A percentile compares a stretch with the other conserved stretches of the same genome.
These are phyloP conservation scores for Pythium monospermum DNA, from an alignment of 352 stramenopile species.

Conservation along the genomic window DNA sequence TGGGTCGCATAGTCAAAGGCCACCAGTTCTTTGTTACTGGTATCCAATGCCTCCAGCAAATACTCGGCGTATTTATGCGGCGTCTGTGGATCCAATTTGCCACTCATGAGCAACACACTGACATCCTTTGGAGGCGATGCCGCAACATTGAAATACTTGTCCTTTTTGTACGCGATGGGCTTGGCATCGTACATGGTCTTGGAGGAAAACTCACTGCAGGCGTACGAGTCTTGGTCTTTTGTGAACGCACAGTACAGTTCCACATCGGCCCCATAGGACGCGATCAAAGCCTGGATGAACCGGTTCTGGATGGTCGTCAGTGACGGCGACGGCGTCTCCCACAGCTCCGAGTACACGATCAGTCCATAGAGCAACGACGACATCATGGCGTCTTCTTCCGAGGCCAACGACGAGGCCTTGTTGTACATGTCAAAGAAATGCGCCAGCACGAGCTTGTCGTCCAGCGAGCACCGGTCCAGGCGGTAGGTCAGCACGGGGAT, in stretches of 20 bases:
- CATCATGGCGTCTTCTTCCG: background rate
- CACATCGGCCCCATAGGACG: constrained; percentile 10
- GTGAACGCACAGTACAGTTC: constrained; percentile 18
- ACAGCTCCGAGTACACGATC: constrained; percentile 25
- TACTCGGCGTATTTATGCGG: constrained; percentile 20
- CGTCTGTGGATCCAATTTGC: constrained; percentile 24
- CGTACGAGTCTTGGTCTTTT: background rate
- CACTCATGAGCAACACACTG: constrained; percentile 23
- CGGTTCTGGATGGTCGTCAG: constrained; percentile 6
- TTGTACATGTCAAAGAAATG: background rate
- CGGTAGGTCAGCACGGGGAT: too few species aligned
- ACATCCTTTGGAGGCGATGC: constrained; percentile 13
- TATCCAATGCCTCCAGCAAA: constrained; percentile 18
- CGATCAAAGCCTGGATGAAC: too few species aligned
- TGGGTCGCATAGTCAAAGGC: too few species aligned
- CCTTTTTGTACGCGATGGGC: constrained; percentile 23
- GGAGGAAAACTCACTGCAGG: constrained; percentile 7
- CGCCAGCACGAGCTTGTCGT: background rate
- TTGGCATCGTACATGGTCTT: too few species aligned
- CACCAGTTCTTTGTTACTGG: constrained; percentile 14
- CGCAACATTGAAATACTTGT: constrained; percentile 15
- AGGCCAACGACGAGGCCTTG: background rate
- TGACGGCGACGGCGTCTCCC: constrained; percentile 14
- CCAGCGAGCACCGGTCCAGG: background rate
- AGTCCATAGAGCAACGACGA: constrained; percentile 24